These are phyloP conservation scores for Herpetomonas tarakana DNA, from an alignment of 208 protist species.

Conservation along the genomic window DNA sequence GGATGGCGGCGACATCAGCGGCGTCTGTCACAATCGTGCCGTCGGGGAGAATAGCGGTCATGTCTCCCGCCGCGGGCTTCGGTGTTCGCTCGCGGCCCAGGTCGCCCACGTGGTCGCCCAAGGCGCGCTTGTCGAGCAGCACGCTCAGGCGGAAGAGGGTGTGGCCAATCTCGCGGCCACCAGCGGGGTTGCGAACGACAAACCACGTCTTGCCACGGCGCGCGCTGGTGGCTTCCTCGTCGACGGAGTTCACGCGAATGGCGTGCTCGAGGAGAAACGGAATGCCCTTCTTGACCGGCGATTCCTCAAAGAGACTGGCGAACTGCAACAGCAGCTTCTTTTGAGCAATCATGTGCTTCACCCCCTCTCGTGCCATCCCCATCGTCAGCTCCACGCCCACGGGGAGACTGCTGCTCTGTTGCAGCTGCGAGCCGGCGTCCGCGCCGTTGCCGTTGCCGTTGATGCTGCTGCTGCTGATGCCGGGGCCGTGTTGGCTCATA, in stretches of 20 bases:
- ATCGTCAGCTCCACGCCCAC: background rate
- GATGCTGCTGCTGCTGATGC: background rate
- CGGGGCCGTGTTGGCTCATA: background rate
- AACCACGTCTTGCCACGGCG: constrained; percentile 34
- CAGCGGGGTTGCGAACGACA: constrained; percentile 58
- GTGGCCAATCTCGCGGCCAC: constrained; percentile 74
- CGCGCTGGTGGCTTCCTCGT: background rate
- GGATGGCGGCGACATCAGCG: background rate
- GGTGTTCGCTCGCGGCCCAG: constrained; percentile 46
- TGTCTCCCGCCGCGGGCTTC: constrained; percentile 6
- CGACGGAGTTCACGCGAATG: constrained; percentile 32
- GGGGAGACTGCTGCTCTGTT: background rate
- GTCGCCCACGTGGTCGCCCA: constrained; percentile 89
- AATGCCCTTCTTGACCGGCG: constrained; percentile 74
- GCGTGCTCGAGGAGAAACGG: constrained; percentile 68
- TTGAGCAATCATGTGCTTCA: constrained; percentile 24
- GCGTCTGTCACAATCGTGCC: background rate
- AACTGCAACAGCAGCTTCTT: constrained; percentile 69
- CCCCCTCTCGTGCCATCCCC: too few relatives aligned
- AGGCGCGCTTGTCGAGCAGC: constrained; percentile 78
- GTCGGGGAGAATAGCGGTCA: constrained; percentile 5
- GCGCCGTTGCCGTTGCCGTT: background rate
- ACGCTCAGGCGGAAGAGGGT: constrained; percentile 71
- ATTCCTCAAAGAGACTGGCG: constrained; percentile 54
- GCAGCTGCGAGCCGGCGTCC: background rate